Evolutionary conservation across 345 rosid genomes (phyloP), one percentile per base, ranked within the genome.

Genomic region (Corchorus olitorius): DNA sequence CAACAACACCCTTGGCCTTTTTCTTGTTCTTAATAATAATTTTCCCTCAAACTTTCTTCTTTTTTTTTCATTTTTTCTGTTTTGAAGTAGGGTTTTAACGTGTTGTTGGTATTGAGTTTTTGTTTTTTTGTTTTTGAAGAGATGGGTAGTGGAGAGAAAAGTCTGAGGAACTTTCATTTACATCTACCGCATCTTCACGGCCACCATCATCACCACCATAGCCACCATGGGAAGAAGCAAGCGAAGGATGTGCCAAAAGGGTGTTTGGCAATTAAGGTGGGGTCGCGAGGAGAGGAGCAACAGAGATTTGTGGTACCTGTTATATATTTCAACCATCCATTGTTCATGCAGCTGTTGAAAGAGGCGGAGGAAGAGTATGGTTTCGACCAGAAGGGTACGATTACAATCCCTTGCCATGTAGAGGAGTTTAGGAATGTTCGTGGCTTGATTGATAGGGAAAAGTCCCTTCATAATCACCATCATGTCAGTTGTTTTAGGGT

Each of bases 401-500:
- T 89, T 69, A 83, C 89, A 19, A 89, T 89, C 70, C 93, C 89
- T 68, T 87, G 92, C 15, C 85, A 86, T 11, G 89, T 89, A 2
- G 81, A 83, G 52, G 87, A 87, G 82, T 89, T 89, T 80, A 86
- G 82, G 80, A 78, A 78, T 72, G 87, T 89, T 76, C 89, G 81
- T 67, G 84, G 82, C 66, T 66, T 86, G 86, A 92, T 92, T 61
- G 94, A 89, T 56, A 84, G 80, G 78, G 97, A 92, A 62, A 85
- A 80, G 11, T 83, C 90, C 65, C 72, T 84, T 50, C 80, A 82
- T 58, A 86, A 90, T 39, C 87, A 89, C 16, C 81, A 84, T 70
- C 87, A 77, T 76, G 80, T 81, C 43, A 91, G 91, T 1, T 92
- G 97, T 82, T 92, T 90, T 82, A 90, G 92, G 85, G 89, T 84